Base-by-base conservation (phyloP, 228 moss, liverwort and hornwort genomes). In the Sphagnum magellanicum region DNA sequence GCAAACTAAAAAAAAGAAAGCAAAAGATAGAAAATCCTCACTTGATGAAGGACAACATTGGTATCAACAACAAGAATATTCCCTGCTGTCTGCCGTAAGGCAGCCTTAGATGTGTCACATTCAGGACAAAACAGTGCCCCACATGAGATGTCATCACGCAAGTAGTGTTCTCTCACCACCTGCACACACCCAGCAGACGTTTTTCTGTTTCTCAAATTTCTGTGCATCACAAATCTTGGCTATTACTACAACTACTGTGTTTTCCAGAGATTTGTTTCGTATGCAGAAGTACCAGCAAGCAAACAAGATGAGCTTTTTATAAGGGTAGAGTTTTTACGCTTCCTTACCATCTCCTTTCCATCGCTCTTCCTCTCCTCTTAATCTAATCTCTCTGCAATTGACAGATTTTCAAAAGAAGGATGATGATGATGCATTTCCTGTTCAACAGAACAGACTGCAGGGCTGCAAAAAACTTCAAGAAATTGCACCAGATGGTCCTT, bases 21-120 rank as follows among this genome's bases (percentile, higher is more conserved):
- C 32, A 1, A 2, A 32, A 32, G 32, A 32, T 32, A 32, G 32
- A 32, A 32, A 32, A 32, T 32, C 32, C 55, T 67, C 50, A 95
- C 95, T 92, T 95, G 95, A 81, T 93, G 97, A 51, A 98, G 92
- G 51, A 90, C 97, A 75, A 98, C 92, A 79, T 98, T 98, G 4
- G 97, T 93, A 69, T 98, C 97, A 59, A 91, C 84, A 68, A 98
- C 80, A 62, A 87, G 70, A 32, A 98, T 84, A 59, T 87, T 87
- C 62, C 70, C 70, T 60, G 90, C 80, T 14, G 73, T 68, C 57
- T 89, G 73, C 71, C 90, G 81, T 67, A 98, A 73, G 52, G 81
- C 82, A 63, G 97, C 87, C 69, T 78, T 82, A 11, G 89, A 71
- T 68, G 84, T 98, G 74, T 98, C 97, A 79, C 93, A 93, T 6